These are phyloP conservation scores for Naganishia sp. DNA, from an alignment of 1,284 basidiomycete species.

Conservation along the genomic window DNA sequence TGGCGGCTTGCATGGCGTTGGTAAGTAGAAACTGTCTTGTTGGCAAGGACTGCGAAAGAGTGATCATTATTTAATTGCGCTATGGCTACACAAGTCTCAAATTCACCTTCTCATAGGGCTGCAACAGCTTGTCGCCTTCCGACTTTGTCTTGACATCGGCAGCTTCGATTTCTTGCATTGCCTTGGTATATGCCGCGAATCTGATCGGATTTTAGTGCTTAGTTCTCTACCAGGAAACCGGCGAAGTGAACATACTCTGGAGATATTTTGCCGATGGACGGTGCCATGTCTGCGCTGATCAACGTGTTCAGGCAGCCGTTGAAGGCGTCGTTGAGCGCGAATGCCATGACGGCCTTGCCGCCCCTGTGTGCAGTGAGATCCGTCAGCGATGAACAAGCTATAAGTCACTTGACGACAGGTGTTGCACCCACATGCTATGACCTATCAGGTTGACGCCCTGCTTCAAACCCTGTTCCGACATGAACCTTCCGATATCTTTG, in stretches of 20 bases:
- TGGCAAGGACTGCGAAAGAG: constrained; percentile 48
- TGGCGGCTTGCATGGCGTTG: constrained; percentile 52
- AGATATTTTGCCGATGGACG: constrained; percentile 58
- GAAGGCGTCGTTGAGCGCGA: constrained; percentile 54
- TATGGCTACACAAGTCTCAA: neutral
- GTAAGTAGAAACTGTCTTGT: constrained; percentile 63
- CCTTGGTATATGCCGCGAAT: constrained; percentile 55
- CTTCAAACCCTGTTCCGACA: constrained; percentile 50
- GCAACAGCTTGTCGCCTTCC: constrained; percentile 58
- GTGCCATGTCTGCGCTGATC: constrained; percentile 60
- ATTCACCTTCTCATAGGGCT: constrained; percentile 51
- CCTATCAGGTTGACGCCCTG: constrained; percentile 57
- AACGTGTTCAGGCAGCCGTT: constrained; percentile 54
- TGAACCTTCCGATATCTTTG: constrained; percentile 55
- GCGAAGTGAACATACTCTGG: constrained; percentile 50
- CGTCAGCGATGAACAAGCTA: no score
- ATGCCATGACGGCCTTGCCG: constrained; percentile 60
- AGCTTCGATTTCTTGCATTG: constrained; percentile 57
- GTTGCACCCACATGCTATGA: constrained; percentile 58
- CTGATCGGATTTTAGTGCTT: constrained; percentile 32
- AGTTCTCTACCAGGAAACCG: neutral
- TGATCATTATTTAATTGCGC: neutral
- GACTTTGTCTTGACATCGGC: constrained; percentile 53
- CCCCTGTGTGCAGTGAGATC: constrained; percentile 50
- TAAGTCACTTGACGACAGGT: no score